Evolutionary conservation across 2,329 filamentous ascomycete species (phyloP).

Genomic region (Graphiopsis chlorocephala): DNA sequence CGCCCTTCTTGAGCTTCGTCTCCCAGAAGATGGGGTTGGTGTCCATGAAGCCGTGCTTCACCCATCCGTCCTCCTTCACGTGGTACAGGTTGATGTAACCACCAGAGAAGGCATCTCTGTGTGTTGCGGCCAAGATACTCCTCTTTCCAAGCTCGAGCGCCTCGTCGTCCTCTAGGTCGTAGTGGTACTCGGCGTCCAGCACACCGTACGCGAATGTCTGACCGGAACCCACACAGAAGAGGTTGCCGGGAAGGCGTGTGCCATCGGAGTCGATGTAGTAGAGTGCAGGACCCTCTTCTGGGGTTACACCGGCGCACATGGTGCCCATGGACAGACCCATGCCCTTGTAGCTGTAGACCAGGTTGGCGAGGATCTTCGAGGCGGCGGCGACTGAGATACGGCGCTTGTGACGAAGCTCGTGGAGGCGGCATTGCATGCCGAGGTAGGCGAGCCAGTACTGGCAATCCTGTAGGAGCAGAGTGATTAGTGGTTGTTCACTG

Average conservation of each 20-base stretch:
- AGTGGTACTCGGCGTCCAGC: constrained; percentile 89
- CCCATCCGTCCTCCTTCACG: constrained; percentile 98
- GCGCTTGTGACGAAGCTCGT: constrained; percentile 98
- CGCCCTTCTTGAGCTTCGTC: constrained; percentile 96
- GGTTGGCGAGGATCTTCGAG: constrained; percentile 96
- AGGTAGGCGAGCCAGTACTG: constrained; percentile 99
- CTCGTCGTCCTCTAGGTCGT: constrained; percentile 82
- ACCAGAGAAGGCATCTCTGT: constrained; percentile 97
- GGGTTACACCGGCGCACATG: constrained; percentile 97
- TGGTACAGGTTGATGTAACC: constrained; percentile 99
- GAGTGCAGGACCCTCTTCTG: constrained; percentile 90
- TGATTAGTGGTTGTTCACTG: neutral
- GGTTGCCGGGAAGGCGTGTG: constrained; percentile 84
- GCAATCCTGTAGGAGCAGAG: constrained; percentile 66
- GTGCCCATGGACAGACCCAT: constrained; percentile 99
- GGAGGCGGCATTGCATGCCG: constrained; percentile 97
- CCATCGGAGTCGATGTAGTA: constrained; percentile 99
- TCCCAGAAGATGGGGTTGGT: constrained; percentile 99
- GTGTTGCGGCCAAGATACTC: constrained; percentile 92
- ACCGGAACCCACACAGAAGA: constrained; percentile 97
- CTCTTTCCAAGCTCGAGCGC: constrained; percentile 86
- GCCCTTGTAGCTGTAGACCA: constrained; percentile 98
- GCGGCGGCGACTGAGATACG: constrained; percentile 96
- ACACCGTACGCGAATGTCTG: constrained; percentile 99
- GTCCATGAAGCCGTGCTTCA: constrained; percentile 96